These are phyloP conservation scores for Trypanosoma cruzi DNA, from an alignment of 208 protist species.

Conservation along the genomic window DNA sequence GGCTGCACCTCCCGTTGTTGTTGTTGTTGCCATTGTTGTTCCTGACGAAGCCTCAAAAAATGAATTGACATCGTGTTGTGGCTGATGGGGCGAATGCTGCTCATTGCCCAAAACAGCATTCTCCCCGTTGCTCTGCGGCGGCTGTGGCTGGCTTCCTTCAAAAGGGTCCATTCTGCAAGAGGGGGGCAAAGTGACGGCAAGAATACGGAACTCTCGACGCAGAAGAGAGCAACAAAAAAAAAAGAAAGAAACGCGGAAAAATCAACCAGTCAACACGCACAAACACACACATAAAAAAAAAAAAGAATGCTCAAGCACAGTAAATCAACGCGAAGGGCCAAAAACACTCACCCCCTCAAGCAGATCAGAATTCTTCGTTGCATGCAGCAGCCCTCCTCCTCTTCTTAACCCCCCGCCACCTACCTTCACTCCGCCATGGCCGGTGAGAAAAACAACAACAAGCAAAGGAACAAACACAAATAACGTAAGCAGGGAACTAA, in stretches of 20 bases:
- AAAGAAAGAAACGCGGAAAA: not conserved
- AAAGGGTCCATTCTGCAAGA: not conserved
- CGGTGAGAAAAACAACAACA: too few relatives aligned
- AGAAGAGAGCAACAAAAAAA: not conserved
- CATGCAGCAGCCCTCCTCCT: too few relatives aligned
- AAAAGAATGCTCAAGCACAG: not conserved
- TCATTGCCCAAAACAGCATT: not conserved
- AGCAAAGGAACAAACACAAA: too few relatives aligned
- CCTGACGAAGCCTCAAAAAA: not conserved
- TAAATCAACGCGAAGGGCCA: too few relatives aligned
- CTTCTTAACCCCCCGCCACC: too few relatives aligned
- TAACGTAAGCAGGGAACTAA: too few relatives aligned
- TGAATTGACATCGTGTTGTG: not conserved
- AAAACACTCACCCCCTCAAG: too few relatives aligned
- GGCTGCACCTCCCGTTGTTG: not conserved
- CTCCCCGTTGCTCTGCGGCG: not conserved
- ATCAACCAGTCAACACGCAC: not conserved
- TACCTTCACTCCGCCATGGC: too few relatives aligned
- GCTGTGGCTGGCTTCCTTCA: not conserved
- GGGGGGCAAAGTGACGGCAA: not conserved
- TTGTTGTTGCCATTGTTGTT: not conserved
- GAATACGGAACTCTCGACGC: not conserved
- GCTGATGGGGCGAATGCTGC: not conserved
- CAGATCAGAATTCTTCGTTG: too few relatives aligned
- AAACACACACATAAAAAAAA: slow-evolving; percentile 8